Conservation (phyloP, 2,329 filamentous ascomycete species). For the Tetracladium maxilliforme region DNA sequence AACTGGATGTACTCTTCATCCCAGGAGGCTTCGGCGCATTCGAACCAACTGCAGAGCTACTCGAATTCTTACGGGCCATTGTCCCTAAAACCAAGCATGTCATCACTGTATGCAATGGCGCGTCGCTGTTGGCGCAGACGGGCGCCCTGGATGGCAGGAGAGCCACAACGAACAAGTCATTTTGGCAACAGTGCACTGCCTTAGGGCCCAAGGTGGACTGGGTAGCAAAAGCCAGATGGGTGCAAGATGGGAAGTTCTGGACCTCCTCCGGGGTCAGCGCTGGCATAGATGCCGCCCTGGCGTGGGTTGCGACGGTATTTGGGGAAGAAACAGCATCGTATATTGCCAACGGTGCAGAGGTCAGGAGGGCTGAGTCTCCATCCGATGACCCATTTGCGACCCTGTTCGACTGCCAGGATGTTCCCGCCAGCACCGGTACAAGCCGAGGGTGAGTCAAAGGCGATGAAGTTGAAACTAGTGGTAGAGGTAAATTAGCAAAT, state of each 20-base stretch:
- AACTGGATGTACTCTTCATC: conserved; percentile 48
- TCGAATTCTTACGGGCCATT: conserved; percentile 27
- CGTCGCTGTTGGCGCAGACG: conserved; percentile 38
- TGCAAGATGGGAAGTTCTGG: conserved; percentile 52
- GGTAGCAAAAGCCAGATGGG: conserved; percentile 47
- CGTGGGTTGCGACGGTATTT: conserved; percentile 37
- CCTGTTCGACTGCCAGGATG: no score
- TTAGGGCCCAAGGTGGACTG: conserved; percentile 38
- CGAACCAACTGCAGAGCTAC: conserved; percentile 12
- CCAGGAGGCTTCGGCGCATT: conserved; percentile 44
- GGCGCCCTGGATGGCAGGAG: conserved; percentile 43
- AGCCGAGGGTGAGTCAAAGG: no score
- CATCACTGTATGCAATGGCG: conserved; percentile 54
- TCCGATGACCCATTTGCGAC: conserved; percentile 40
- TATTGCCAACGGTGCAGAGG: conserved; percentile 39
- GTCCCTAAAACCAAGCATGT: conserved; percentile 35
- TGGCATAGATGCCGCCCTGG: conserved; percentile 45
- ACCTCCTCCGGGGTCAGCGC: conserved; percentile 47
- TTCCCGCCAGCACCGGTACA: no score
- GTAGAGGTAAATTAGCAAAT: no score
- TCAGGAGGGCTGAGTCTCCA: conserved; percentile 35
- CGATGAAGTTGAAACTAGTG: no score
- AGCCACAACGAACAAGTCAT: conserved; percentile 53
- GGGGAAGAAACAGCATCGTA: conserved; percentile 31
- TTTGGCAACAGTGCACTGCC: conserved; percentile 31